phyloP scores from a whole-genome alignment of 371 early-diverging fungal species.

The Mortierella sp. region DNA sequence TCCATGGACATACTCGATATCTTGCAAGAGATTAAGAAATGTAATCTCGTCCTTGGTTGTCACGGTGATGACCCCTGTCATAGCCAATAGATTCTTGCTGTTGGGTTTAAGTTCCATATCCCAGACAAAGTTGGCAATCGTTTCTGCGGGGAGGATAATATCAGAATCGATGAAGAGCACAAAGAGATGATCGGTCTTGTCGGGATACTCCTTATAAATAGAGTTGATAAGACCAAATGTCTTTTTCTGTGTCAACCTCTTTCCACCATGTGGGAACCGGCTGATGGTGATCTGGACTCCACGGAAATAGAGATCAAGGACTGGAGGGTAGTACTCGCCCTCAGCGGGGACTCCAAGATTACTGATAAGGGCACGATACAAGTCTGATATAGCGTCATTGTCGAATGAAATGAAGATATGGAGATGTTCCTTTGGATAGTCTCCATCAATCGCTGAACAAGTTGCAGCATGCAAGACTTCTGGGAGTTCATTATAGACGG shows the following conservation, averaged over 20 bases:
- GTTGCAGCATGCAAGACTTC: constrained; percentile 29
- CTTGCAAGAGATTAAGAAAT: constrained; percentile 51
- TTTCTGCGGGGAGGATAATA: constrained; percentile 46
- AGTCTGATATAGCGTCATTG: constrained; percentile 26
- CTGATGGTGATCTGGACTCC: constrained; percentile 51
- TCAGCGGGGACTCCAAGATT: constrained; percentile 27
- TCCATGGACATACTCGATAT: constrained; percentile 57
- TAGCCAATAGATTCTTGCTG: constrained; percentile 27
- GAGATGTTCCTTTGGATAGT: constrained; percentile 34
- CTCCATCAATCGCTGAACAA: constrained; percentile 37
- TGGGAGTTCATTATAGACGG: constrained; percentile 35
- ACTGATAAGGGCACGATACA: constrained; percentile 28
- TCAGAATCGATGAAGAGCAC: constrained; percentile 64
- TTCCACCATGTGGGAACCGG: constrained; percentile 60
- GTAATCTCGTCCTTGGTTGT: constrained; percentile 44
- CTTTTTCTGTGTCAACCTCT: constrained; percentile 55
- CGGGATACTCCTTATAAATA: constrained; percentile 33
- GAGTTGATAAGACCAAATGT: constrained; percentile 27
- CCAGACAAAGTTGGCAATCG: constrained; percentile 49
- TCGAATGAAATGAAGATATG: constrained; percentile 40
- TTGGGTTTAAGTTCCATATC: constrained; percentile 39
- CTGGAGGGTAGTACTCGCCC: constrained; percentile 30
- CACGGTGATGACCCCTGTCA: constrained; percentile 50
- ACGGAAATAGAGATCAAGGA: constrained; percentile 28
- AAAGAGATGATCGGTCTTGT: constrained; percentile 38